Evolutionary conservation across 2,329 filamentous ascomycete species (phyloP), one percentile per base, ranked within the genome.

Genomic region (Calonectria pteridis): DNA sequence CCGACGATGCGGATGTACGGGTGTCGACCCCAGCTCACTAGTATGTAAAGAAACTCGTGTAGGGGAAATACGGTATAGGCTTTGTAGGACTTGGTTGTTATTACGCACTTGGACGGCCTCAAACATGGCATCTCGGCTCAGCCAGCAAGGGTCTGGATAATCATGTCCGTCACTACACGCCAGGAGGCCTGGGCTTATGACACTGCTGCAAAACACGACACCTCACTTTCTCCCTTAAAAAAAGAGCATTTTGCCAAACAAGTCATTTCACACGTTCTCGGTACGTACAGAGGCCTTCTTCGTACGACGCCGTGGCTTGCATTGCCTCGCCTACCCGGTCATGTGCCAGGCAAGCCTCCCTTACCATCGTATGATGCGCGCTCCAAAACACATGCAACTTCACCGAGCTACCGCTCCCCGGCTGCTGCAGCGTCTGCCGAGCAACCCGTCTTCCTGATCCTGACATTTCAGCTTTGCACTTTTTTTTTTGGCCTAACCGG

Each of bases 301-400:
- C 72, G 73, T 79, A 76, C 73, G 72, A 79, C 78, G 29, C 67
- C 35, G 69, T 77, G 72, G 77, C 78, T 79, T 80, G 62, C 77
- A 79, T 77, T 75, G 76, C 78, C 76, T 79, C 69, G 64, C 70
- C 51, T 58, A 74, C 75, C 51, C 63, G 73, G 77, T 80, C 78
- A 80, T 71, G 77, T 79, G 67, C 67, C 66, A 35, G 53, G 51
- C 40, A 63, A 66, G 40, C 67, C 66, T 73, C 65, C 43, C 62
- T 63, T 49, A 58, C 49, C 58, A 73, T 79, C 77, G 76, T 79
- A 80, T 78, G 77, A 80, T 80, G 67, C 9, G 10, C 46, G 68
- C 63, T 65, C 65, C 63, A 76, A 76, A 59, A 55, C 28, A 65
- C 64, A 68, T 64, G 68, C 67, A 64, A 70, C 49, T 58, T 75